phyloP scores from a whole-genome alignment of 495 filamentous ascomycete species.

The Pseudevernia furfuracea region DNA sequence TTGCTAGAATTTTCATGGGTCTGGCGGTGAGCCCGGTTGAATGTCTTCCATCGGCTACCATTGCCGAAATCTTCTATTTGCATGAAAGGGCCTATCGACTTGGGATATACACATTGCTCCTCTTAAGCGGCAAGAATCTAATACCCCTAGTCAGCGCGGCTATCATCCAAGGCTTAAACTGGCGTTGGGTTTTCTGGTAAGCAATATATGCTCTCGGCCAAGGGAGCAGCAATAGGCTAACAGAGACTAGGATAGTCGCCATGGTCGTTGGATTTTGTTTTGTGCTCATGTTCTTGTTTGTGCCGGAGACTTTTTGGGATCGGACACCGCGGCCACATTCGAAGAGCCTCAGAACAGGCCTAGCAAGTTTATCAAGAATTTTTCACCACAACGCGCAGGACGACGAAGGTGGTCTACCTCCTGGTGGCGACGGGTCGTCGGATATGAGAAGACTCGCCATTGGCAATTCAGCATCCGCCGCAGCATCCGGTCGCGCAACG shows the following conservation, averaged over 20 bases:
- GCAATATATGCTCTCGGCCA: constrained; percentile 22
- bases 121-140: constrained; percentile 89
- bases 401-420: constrained; percentile 8
- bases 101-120: constrained; percentile 87
- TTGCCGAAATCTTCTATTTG: constrained; percentile 94
- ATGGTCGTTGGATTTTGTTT: constrained; percentile 73
- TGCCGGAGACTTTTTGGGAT: constrained; percentile 97
- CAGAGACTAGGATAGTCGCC: constrained; percentile 60
- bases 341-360: constrained; percentile 18
- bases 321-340: constrained; percentile 61
- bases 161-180: constrained; percentile 67
- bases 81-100: constrained; percentile 91
- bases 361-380: constrained; percentile 21
- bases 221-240: constrained; percentile 23
- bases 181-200: constrained; percentile 93
- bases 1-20: constrained; percentile 81
- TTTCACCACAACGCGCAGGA: constrained; percentile 18
- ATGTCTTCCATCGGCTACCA: constrained; percentile 86
- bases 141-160: constrained; percentile 81
- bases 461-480: constrained; percentile 16
- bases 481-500: constrained; percentile 9
- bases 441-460: constrained; percentile 22
- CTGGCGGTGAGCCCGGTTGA: constrained; percentile 88
- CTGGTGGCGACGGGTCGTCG: constrained; percentile 17
- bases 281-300: constrained; percentile 74